Conservation (phyloP, 441 rosid species). For the Mallotus repandus region DNA sequence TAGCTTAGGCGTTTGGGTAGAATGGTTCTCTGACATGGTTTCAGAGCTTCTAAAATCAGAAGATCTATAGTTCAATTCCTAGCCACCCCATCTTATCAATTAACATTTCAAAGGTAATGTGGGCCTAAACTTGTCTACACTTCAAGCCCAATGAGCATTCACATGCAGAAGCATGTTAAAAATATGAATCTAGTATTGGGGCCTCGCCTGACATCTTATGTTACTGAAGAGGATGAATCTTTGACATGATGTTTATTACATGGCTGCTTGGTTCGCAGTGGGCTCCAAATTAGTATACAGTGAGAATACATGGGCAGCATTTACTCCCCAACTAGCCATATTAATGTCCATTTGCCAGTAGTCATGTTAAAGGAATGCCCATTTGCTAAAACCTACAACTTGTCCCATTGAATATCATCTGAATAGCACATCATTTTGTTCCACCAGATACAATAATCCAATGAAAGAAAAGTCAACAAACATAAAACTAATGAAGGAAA, state of each 20-base stretch:
- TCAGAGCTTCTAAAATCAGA: too few species aligned
- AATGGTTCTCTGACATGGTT: too few species aligned
- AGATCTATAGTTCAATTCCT: too few species aligned
- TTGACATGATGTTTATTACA: not conserved
- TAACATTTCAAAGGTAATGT: too few species aligned
- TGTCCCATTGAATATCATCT: not conserved
- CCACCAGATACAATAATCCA: not conserved
- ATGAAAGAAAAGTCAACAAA: not conserved
- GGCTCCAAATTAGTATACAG: not conserved
- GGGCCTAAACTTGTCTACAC: too few species aligned
- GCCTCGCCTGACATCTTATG: too few species aligned
- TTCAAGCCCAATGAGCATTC: too few species aligned
- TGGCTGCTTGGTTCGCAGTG: not conserved
- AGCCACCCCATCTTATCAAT: too few species aligned
- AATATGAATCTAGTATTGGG: too few species aligned
- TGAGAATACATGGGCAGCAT: not conserved
- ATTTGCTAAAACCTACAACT: not conserved
- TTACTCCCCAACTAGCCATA: not conserved
- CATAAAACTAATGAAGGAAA: not conserved
- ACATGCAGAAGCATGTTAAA: too few species aligned
- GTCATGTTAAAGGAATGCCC: not conserved
- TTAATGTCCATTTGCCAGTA: not conserved
- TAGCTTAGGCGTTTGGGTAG: too few species aligned
- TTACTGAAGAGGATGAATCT: too few species aligned
- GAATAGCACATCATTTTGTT: not conserved